phyloP scores from a whole-genome alignment of 805 yeast genomes.

The Helenozyma baotianmanensis region DNA sequence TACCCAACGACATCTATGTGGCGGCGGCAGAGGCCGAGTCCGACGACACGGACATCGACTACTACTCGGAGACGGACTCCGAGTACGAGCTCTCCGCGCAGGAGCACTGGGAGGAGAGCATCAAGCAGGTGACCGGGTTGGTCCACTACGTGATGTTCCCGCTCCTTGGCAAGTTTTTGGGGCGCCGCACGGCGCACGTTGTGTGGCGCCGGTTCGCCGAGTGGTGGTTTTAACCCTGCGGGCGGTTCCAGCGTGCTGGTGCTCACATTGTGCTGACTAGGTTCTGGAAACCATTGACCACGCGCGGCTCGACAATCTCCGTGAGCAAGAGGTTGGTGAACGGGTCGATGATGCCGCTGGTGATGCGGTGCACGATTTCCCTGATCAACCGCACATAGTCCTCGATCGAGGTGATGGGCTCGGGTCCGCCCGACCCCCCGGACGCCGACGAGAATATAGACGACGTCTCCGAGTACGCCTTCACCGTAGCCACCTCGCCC shows the following conservation, averaged over 20 bases:
- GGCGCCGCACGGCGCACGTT: slow-evolving; percentile 43
- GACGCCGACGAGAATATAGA: slow-evolving; percentile 34
- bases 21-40: not conserved
- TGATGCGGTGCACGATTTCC: slow-evolving; percentile 25
- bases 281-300: slow-evolving; percentile 26
- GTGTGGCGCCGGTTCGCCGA: slow-evolving; percentile 34
- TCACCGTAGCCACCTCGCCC: not conserved
- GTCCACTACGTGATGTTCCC: slow-evolving; percentile 61
- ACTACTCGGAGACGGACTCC: slow-evolving; percentile 11
- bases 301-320: slow-evolving; percentile 27
- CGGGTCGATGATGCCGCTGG: slow-evolving; percentile 37
- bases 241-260: not conserved
- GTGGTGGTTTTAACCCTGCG: slow-evolving; percentile 25
- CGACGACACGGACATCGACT: slow-evolving; percentile 8
- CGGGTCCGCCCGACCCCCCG: slow-evolving; percentile 18
- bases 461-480: slow-evolving; percentile 21
- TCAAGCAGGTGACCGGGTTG: slow-evolving; percentile 55
- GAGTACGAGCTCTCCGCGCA: slow-evolving; percentile 45
- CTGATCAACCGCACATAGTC: slow-evolving; percentile 28
- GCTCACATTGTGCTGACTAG: slow-evolving; percentile 22
- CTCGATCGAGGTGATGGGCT: slow-evolving; percentile 21
- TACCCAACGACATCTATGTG: not conserved
- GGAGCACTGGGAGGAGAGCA: slow-evolving; percentile 69
- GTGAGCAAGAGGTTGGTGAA: slow-evolving; percentile 25
- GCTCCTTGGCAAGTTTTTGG: slow-evolving; percentile 60